Evolutionary conservation across 164 flowering plant genomes (phyloP).

Genomic region (Nymphaea colorata): DNA sequence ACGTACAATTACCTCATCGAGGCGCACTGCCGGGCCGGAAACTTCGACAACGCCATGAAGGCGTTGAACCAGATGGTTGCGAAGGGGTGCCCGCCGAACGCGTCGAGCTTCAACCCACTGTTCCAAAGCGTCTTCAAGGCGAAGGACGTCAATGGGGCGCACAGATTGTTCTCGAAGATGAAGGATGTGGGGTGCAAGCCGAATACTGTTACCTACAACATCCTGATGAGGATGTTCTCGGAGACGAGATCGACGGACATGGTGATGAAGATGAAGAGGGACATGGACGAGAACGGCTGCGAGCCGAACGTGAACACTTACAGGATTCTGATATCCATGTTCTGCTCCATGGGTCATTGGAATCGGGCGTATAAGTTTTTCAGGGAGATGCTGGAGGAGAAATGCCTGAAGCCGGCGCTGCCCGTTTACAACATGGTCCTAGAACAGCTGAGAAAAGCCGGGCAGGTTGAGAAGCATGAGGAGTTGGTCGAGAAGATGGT

Average conservation of each 20-base stretch:
- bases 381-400: slow-evolving; percentile 88
- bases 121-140: slow-evolving; percentile 42
- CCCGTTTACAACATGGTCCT: slow-evolving; percentile 60
- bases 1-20: slow-evolving; percentile 80
- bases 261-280: slow-evolving; percentile 79
- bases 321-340: slow-evolving; percentile 50
- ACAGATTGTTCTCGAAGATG: slow-evolving; percentile 60
- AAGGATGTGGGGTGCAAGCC: slow-evolving; percentile 56
- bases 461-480: slow-evolving; percentile 84
- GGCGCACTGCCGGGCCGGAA: slow-evolving; percentile 55
- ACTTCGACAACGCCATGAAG: slow-evolving; percentile 56
- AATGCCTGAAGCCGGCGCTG: slow-evolving; percentile 54
- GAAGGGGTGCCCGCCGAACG: slow-evolving; percentile 48
- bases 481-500: slow-evolving; percentile 92
- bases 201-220: slow-evolving; percentile 69
- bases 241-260: slow-evolving; percentile 65
- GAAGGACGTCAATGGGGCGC: slow-evolving; percentile 77
- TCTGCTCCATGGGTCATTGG: slow-evolving; percentile 83
- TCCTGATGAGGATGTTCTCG: slow-evolving; percentile 75
- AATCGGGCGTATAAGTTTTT: slow-evolving; percentile 56
- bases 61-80: slow-evolving; percentile 52
- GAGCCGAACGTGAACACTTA: slow-evolving; percentile 88
- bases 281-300: slow-evolving; percentile 62
- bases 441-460: slow-evolving; percentile 62
- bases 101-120: slow-evolving; percentile 64